Evolutionary conservation across 179 eudicot species (phyloP).

Genomic region (Drosera spatulata): DNA sequence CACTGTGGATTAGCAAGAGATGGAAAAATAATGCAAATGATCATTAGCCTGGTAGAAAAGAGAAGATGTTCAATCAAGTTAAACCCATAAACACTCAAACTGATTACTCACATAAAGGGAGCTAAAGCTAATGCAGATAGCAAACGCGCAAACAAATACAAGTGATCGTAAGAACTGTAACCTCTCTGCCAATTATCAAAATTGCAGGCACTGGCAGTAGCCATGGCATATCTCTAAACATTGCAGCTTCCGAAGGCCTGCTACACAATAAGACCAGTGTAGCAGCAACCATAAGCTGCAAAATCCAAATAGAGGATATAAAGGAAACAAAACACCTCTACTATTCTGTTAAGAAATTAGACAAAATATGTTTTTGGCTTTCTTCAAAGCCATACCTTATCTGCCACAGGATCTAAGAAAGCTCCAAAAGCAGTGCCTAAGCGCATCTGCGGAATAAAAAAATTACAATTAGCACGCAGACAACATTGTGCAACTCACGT

Average conservation of each 20-base stretch:
- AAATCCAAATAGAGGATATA: conserved; percentile 16
- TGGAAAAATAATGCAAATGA: no score
- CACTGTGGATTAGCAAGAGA: no score
- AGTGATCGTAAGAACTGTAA: conserved; percentile 6
- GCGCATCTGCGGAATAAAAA: conserved; percentile 42
- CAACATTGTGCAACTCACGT: background rate
- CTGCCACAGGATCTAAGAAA: conserved; percentile 98
- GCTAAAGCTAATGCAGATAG: background rate
- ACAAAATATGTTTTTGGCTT: background rate
- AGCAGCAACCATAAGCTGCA: conserved; percentile 99
- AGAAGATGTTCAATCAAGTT: no score
- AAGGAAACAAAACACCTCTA: background rate
- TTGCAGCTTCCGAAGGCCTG: conserved; percentile 61
- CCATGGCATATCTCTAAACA: conserved; percentile 77
- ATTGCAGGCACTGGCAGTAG: conserved; percentile 75
- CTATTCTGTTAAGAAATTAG: background rate
- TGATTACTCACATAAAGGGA: background rate
- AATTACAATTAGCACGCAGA: conserved; percentile 2
- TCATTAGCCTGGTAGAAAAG: no score
- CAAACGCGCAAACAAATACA: background rate
- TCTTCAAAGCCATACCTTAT: conserved; percentile 45
- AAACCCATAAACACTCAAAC: no score
- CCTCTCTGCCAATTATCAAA: conserved; percentile 97
- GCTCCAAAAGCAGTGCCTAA: conserved; percentile 90
- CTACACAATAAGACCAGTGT: conserved; percentile 90